Base-by-base conservation (phyloP, 805 yeast species). In the Candida xiaguanensis region DNA sequence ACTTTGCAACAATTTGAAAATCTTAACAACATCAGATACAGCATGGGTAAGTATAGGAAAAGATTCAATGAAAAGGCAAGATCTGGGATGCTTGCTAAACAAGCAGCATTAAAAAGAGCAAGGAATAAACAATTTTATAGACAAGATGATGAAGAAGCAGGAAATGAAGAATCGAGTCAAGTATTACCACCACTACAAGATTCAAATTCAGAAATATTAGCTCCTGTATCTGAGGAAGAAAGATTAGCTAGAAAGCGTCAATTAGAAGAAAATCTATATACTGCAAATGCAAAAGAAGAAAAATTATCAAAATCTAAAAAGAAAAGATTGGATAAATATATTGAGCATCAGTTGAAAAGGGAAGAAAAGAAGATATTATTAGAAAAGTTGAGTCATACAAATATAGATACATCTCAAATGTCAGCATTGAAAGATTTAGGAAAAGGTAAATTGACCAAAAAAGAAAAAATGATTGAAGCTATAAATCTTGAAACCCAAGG, bases 11-110 rank as follows among this genome's bases (percentile, higher is more conserved):
- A 23, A 23, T 24, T 24, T 7, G 15, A 32, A n/a, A 11, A 12
- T 16, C 12, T 4, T n/a, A n/a, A n/a, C n/a, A n/a, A n/a, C n/a
- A n/a, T n/a, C n/a, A n/a, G n/a, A n/a, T n/a, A n/a, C n/a, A n/a
- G n/a, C 23, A 87, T 87, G 95, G 95, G 91, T 42, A 84, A 83
- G 45, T 86, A 85, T 57, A 74, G 93, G 49, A 76, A 77, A 59
- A 62, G 95, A 45, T 84, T 81, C 67, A 87, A 87, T 56, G 95
- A 83, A 58, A 85, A 84, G 65, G 95, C 93, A 40, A 78, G 95
- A 24, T 56, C 87, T 2, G 95, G 95, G 14, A 83, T 84, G 74
- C 80, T 87, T 52, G 80, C 88, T 20, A 86, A 82, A 68, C 85
- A 82, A 57, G 78, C 82, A 22, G 80, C 80, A 35, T 65, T 87